A percentile compares a stretch with the other conserved stretches of the same genome.
These are phyloP conservation scores for Aspergillus ruber DNA, from an alignment of 2,329 filamentous ascomycete genomes.

Conservation along the genomic window DNA sequence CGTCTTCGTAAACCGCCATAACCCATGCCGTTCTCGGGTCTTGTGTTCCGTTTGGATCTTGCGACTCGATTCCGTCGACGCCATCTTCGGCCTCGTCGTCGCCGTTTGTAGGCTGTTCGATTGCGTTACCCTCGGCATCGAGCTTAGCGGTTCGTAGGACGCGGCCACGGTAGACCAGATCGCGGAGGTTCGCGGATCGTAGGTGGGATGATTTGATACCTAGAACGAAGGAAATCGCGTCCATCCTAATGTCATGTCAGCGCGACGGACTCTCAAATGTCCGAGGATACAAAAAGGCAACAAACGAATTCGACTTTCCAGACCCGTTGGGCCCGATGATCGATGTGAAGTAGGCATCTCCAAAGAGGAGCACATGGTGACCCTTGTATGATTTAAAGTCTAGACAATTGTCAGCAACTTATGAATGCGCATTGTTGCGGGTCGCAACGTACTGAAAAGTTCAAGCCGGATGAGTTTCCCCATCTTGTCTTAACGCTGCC, in stretches of 20 bases:
- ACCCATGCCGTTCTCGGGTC: slow-evolving; percentile 97
- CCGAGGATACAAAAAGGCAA: slow-evolving; percentile 11
- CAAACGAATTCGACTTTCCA: slow-evolving; percentile 94
- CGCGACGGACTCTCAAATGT: neutral
- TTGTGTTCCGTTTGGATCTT: slow-evolving; percentile 50
- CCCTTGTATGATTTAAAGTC: slow-evolving; percentile 99
- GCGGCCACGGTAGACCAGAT: slow-evolving; percentile 91
- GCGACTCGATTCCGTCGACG: slow-evolving; percentile 54
- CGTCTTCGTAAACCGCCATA: slow-evolving; percentile 98
- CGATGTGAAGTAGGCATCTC: slow-evolving; percentile 97
- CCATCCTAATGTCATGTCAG: slow-evolving; percentile 62
- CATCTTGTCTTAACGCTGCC: slow-evolving; percentile 55
- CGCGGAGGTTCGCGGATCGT: slow-evolving; percentile 85
- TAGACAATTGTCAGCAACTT: slow-evolving; percentile 35
- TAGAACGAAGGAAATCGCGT: slow-evolving; percentile 97
- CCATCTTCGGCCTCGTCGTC: slow-evolving; percentile 55
- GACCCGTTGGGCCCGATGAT: slow-evolving; percentile 99
- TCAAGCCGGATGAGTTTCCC: slow-evolving; percentile 93
- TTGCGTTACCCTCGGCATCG: slow-evolving; percentile 71
- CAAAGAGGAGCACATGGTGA: slow-evolving; percentile 87
- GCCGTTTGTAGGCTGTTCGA: slow-evolving; percentile 56
- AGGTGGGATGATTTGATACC: slow-evolving; percentile 98
- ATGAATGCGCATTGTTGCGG: slow-evolving; percentile 1
- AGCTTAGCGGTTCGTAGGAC: slow-evolving; percentile 89
- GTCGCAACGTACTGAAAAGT: slow-evolving; percentile 66